These are phyloP conservation scores for Globisporangium okanoganense DNA, from an alignment of 352 stramenopile species.

Conservation along the genomic window DNA sequence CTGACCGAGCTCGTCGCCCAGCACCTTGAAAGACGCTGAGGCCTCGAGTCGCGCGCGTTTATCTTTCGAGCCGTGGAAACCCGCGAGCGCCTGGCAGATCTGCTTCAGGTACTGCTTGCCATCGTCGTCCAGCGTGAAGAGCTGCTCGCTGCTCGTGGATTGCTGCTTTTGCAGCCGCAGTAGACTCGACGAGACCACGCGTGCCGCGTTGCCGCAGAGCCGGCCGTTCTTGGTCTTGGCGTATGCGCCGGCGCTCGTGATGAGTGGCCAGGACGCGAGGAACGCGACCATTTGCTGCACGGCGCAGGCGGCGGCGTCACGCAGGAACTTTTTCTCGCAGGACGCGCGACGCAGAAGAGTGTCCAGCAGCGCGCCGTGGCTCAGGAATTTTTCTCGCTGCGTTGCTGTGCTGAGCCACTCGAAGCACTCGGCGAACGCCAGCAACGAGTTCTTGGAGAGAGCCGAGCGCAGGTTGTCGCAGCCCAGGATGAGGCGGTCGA, in stretches of 20 bases:
- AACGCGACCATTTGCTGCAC: constrained; percentile 35
- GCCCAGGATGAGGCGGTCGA: constrained; percentile 32
- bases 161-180: constrained; percentile 16
- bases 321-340: constrained; percentile 74
- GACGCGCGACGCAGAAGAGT: constrained; percentile 53
- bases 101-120: constrained; percentile 1
- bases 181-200: constrained; percentile 35
- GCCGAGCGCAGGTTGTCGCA: constrained; percentile 67
- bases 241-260: constrained; percentile 34
- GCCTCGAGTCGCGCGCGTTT: constrained; percentile 37
- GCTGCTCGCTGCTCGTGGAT: constrained; percentile 4
- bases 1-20: constrained; percentile 36
- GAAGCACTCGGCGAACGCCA: constrained; percentile 62
- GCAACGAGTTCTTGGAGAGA: constrained; percentile 65
- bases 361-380: constrained; percentile 34
- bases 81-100: constrained; percentile 36
- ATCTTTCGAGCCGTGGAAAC: constrained; percentile 49
- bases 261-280: constrained; percentile 36
- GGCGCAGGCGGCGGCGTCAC: constrained; percentile 44
- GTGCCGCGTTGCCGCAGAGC: constrained; percentile 43
- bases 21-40: constrained; percentile 30
- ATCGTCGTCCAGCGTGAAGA: constrained; percentile 1
- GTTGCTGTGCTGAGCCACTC: constrained; percentile 27
- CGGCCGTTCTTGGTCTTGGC: constrained; percentile 60
- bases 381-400: constrained; percentile 19